Conservation (phyloP, 2,329 filamentous ascomycete species). For the Zelopaecilomyces penicillatus region DNA sequence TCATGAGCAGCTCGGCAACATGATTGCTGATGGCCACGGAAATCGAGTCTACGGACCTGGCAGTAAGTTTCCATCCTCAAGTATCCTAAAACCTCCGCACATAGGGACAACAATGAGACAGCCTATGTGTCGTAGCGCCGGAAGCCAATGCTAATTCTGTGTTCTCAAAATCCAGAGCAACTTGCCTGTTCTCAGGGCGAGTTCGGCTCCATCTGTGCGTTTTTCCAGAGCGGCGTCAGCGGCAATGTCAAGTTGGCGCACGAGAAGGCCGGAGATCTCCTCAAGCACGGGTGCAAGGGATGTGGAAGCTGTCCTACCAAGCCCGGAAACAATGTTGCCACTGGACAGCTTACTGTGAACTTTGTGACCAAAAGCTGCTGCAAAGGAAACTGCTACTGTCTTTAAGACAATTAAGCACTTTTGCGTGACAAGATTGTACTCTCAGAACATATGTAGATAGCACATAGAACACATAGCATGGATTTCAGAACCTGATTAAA, state of each 20-base stretch:
- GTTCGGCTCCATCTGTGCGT: constrained; percentile 8
- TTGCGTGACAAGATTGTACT: too few relatives aligned
- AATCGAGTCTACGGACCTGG: not conserved
- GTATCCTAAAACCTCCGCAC: too few relatives aligned
- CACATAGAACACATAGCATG: too few relatives aligned
- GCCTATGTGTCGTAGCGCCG: too few relatives aligned
- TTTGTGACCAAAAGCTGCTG: not conserved
- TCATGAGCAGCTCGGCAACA: constrained; percentile 7
- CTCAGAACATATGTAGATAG: too few relatives aligned
- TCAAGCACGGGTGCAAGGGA: constrained; percentile 4
- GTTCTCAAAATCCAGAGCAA: not conserved
- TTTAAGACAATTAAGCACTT: too few relatives aligned
- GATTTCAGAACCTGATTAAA: too few relatives aligned
- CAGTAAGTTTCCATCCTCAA: not conserved
- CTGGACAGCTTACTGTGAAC: constrained; percentile 11
- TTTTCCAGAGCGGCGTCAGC: constrained; percentile 9
- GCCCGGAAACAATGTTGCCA: constrained; percentile 8
- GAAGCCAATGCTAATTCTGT: too few relatives aligned
- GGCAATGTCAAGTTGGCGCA: not conserved
- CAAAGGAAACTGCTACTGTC: too few relatives aligned
- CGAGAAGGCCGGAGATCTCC: constrained; percentile 3
- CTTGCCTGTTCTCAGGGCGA: constrained; percentile 7
- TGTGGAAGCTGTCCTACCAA: constrained; percentile 11
- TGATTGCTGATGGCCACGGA: not conserved
- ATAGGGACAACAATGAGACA: too few relatives aligned